A percentile compares a stretch with the other conserved stretches of the same genome.
Conservation (phyloP, 257 asterid species). For the Eucommia ulmoides region DNA sequence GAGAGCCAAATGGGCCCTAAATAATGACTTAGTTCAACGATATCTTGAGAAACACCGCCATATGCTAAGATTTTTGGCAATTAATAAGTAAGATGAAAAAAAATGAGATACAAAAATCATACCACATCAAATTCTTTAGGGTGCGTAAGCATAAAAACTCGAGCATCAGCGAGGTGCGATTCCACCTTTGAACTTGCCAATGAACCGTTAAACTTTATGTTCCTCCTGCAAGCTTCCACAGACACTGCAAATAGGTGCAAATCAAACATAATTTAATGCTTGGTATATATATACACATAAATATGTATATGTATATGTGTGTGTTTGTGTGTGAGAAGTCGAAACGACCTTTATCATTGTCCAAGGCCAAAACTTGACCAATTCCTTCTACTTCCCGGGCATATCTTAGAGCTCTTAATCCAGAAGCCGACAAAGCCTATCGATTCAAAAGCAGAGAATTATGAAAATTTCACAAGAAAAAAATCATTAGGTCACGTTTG, state of each 20-base stretch:
- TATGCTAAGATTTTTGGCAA: conserved; percentile 6
- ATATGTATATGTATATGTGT: too few relatives aligned
- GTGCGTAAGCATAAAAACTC: conserved; percentile 91
- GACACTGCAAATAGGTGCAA: conserved; percentile 41
- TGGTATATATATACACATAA: too few relatives aligned
- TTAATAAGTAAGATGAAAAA: too few relatives aligned
- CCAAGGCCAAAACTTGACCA: conserved; percentile 88
- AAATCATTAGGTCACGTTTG: not conserved
- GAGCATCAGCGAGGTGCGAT: conserved; percentile 76
- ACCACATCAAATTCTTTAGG: conserved; percentile 97
- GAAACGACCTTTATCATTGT: conserved; percentile 66
- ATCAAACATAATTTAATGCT: not conserved
- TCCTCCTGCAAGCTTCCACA: conserved; percentile 91
- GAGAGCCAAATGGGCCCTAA: too few relatives aligned
- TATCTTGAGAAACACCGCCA: too few relatives aligned
- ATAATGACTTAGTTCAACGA: too few relatives aligned
- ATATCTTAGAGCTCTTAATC: conserved; percentile 87
- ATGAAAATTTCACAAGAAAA: not conserved
- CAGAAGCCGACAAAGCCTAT: conserved; percentile 96
- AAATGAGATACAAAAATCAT: conserved; percentile 10
- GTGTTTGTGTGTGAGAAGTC: not conserved
- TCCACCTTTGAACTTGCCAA: conserved; percentile 85
- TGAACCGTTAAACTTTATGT: conserved; percentile 86
- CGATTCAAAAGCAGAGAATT: not conserved
- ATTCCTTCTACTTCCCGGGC: conserved; percentile 92